Base-by-base conservation (phyloP, 148 eudicot genomes). In the Chenopodium suecicum region DNA sequence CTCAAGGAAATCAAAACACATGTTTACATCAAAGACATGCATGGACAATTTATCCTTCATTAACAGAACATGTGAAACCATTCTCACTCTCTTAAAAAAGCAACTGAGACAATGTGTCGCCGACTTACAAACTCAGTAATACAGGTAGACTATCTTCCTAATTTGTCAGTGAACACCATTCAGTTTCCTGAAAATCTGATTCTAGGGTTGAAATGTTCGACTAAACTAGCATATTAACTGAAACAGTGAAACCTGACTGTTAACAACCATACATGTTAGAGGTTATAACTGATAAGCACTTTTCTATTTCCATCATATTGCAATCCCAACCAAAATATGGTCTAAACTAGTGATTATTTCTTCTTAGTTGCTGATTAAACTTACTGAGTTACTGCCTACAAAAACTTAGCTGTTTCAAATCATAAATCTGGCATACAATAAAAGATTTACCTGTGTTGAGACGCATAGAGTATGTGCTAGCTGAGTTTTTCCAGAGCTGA, bases 401-500 rank as follows among this genome's bases (percentile, higher is more conserved):
- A 4, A 34, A 34, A 34, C 1, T 34, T 48, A 46, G 17, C 4
- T 20, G 44, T 16, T 32, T 46, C 9, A 5, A 2, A 54, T 54
- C 17, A 71, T 2, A 11, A 34, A 29, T 58, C 54, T 5, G 2
- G 22, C 73, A 19, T 34, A 34, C 56, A 60, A 69, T 60, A 14
- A 48, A 81, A 75, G 77, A 76, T n/a, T 64, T 82, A 92, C 99
- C 97, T 96, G 99, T 41, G 99, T 92, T 22, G 98, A 70, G 81
- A 96, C 99, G 62, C 99, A 94, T 34, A 96, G 89, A 54, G 99
- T 96, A 78, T 96, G 99, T 27, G 99, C 99, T 29, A 96, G 97
- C 86, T 96, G 99, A 83, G 99, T 96, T 83, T 96, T 96, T 77
- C 99, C 99, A 82, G 97, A 94, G 78, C 99, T 96, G 91, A 79